These are phyloP conservation scores for Pulveroboletus ravenelii DNA, from an alignment of 768 basidiomycete species.

Conservation along the genomic window DNA sequence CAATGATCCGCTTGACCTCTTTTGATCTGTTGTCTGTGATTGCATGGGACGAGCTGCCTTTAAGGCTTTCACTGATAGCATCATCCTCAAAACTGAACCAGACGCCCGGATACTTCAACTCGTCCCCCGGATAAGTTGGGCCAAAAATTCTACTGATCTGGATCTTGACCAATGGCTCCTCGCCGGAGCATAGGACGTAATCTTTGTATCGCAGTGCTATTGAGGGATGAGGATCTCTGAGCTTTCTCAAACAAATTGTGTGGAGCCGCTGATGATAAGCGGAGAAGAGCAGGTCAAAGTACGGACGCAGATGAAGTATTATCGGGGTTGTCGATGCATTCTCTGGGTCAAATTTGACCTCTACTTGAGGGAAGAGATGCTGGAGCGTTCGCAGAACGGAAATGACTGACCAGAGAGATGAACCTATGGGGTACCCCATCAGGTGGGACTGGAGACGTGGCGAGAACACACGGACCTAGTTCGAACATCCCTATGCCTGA, in stretches of 20 bases:
- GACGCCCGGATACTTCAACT: constrained; percentile 75
- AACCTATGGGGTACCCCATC: constrained; percentile 39
- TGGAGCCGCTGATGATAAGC: constrained; percentile 73
- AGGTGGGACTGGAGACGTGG: not conserved
- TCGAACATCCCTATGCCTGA: constrained; percentile 75
- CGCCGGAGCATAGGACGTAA: constrained; percentile 53
- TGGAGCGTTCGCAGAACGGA: constrained; percentile 62
- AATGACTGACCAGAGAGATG: constrained; percentile 74
- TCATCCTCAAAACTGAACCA: constrained; percentile 86
- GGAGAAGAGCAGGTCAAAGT: constrained; percentile 83
- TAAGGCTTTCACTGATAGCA: constrained; percentile 49
- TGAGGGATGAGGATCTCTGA: constrained; percentile 63
- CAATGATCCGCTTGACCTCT: constrained; percentile 71
- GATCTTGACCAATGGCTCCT: constrained; percentile 57
- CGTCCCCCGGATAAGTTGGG: constrained; percentile 76
- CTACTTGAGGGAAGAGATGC: constrained; percentile 73
- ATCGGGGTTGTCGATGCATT: constrained; percentile 66
- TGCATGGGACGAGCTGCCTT: constrained; percentile 37
- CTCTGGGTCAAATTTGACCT: constrained; percentile 79
- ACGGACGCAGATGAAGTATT: constrained; percentile 73
- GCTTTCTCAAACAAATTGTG: constrained; percentile 67
- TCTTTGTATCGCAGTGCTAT: constrained; percentile 67
- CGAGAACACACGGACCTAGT: constrained; percentile 44
- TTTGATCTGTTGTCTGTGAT: constrained; percentile 55
- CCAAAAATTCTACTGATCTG: constrained; percentile 72